These are phyloP conservation scores for Hypoxylon trugodes DNA, from an alignment of 495 filamentous ascomycete species.

Conservation along the genomic window DNA sequence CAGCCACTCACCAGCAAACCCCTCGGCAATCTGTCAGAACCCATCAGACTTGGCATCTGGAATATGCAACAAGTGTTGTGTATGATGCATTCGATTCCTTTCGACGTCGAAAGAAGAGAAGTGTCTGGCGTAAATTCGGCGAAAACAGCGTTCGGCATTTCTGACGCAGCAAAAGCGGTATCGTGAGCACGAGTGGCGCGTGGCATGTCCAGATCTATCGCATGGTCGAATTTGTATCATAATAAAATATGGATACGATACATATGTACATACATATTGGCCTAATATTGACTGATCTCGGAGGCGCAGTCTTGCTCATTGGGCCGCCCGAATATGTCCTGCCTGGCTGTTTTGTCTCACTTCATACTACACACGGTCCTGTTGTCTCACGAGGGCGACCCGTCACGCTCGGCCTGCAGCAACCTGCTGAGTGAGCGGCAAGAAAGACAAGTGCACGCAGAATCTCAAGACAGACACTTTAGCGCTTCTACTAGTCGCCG, in stretches of 20 bases:
- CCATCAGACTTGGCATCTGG: conserved; percentile 28
- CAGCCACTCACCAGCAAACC: conserved; percentile 16
- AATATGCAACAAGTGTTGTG: conserved; percentile 19
- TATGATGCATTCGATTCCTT: conserved; percentile 39
- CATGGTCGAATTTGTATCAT: conserved; percentile 27
- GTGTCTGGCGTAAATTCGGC: conserved; percentile 17
- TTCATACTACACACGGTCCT: conserved; percentile 12
- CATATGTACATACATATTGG: background rate
- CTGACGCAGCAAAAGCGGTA: conserved; percentile 22
- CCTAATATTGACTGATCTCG: background rate
- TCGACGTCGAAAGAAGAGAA: conserved; percentile 5
- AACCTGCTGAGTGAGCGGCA: conserved; percentile 34
- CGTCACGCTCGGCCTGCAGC: conserved; percentile 39
- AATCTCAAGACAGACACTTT: conserved; percentile 9
- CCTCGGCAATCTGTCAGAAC: background rate
- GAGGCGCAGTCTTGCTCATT: conserved; percentile 21
- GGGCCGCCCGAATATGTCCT: conserved; percentile 32
- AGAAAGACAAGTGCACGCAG: conserved; percentile 13
- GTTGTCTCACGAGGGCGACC: conserved; percentile 38
- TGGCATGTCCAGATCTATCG: conserved; percentile 29
- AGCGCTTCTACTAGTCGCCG: conserved; percentile 1
- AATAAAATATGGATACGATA: background rate
- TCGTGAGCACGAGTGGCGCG: conserved; percentile 38
- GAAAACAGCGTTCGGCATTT: conserved; percentile 25
- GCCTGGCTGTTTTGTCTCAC: conserved; percentile 32